phyloP scores from a whole-genome alignment of 768 basidiomycete genomes.

The Hydnum rufescens region DNA sequence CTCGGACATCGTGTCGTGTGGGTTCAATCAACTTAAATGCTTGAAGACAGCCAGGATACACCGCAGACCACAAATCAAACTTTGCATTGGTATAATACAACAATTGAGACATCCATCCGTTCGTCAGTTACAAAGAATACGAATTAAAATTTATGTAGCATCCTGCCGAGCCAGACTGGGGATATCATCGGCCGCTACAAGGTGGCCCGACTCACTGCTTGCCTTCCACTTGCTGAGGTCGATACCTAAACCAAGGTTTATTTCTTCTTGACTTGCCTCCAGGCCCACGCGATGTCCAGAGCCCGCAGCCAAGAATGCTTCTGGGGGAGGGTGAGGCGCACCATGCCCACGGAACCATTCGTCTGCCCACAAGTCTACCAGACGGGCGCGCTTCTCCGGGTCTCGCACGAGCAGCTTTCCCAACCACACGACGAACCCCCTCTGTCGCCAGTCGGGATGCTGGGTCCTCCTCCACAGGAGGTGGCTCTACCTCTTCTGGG shows the following conservation, averaged over 20 bases:
- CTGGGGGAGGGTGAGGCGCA: background rate
- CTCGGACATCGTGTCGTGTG: too few relatives aligned
- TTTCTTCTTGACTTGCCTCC: background rate
- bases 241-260: too few relatives aligned
- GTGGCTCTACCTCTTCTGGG: too few relatives aligned
- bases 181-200: background rate
- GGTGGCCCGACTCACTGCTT: background rate
- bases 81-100: too few relatives aligned
- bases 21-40: too few relatives aligned
- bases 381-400: conserved; percentile 37
- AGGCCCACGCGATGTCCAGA: background rate
- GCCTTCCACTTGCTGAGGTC: too few relatives aligned
- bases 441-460: conserved; percentile 15
- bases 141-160: background rate
- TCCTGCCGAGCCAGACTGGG: background rate
- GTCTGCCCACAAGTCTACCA: conserved; percentile 41
- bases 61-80: too few relatives aligned
- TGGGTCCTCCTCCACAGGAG: too few relatives aligned
- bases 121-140: too few relatives aligned
- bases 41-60: too few relatives aligned
- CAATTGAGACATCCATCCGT: too few relatives aligned
- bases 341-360: conserved; percentile 23
- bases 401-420: conserved; percentile 47
- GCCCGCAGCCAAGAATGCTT: background rate
- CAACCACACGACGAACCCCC: conserved; percentile 37